Evolutionary conservation across 345 rosid species (phyloP).

Genomic region (Erysimum cheiranthoides): DNA sequence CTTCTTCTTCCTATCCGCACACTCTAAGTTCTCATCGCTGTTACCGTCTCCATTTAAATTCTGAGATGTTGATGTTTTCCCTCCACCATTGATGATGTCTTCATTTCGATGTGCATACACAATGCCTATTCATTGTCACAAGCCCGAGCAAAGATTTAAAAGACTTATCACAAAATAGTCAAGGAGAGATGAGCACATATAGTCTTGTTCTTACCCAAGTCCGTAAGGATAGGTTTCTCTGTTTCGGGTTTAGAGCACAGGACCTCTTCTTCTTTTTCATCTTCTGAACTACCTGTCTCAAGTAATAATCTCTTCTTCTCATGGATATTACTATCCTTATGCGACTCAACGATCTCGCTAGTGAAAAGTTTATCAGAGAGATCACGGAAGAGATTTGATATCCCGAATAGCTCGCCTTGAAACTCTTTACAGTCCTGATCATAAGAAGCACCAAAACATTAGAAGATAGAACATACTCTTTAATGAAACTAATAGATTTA

Average conservation of each 20-base stretch:
- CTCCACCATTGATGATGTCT: slow-evolving; percentile 61
- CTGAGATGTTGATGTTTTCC: slow-evolving; percentile 29
- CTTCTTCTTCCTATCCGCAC: slow-evolving; percentile 29
- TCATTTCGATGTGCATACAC: slow-evolving; percentile 80
- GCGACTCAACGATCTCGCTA: slow-evolving; percentile 73
- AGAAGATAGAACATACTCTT: slow-evolving; percentile 6
- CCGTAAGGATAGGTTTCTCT: slow-evolving; percentile 55
- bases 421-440: slow-evolving; percentile 90
- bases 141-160: not conserved
- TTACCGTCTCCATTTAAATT: slow-evolving; percentile 14
- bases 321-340: slow-evolving; percentile 44
- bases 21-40: slow-evolving; percentile 24
- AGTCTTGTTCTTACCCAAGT: slow-evolving; percentile 59
- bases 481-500: slow-evolving; percentile 1
- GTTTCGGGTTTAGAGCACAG: slow-evolving; percentile 18
- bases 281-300: slow-evolving; percentile 33
- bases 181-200: slow-evolving; percentile 12
- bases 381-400: slow-evolving; percentile 88
- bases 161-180: not conserved
- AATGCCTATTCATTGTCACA: slow-evolving; percentile 54
- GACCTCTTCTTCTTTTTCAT: slow-evolving; percentile 29
- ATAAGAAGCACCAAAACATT: slow-evolving; percentile 23
- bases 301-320: slow-evolving; percentile 39
- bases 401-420: slow-evolving; percentile 95
- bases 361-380: slow-evolving; percentile 90